Percentiles rank a stretch among this genome's conserved stretches.
phyloP scores from a whole-genome alignment of 2,329 filamentous ascomycete species.

The Bipolaris cookei region DNA sequence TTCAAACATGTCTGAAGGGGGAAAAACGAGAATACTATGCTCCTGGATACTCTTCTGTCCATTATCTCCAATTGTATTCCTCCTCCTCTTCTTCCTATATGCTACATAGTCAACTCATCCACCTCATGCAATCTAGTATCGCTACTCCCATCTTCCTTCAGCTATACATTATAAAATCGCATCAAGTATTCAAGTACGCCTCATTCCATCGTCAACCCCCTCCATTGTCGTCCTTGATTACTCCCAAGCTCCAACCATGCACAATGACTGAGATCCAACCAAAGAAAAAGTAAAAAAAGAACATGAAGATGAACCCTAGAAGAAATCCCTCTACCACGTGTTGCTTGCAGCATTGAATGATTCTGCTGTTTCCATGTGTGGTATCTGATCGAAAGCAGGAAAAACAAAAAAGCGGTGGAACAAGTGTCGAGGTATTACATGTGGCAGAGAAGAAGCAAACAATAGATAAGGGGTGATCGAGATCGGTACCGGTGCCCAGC shows the following conservation, averaged over 20 bases:
- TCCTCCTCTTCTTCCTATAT: neutral
- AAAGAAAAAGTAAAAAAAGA: neutral
- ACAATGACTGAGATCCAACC: neutral
- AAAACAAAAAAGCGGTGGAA: neutral
- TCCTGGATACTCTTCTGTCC: neutral
- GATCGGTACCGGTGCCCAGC: neutral
- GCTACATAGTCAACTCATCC: neutral
- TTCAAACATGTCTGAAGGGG: neutral
- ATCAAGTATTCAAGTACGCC: neutral
- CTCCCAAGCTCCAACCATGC: neutral
- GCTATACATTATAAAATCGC: conserved; percentile 6
- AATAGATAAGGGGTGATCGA: neutral
- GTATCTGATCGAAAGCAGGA: neutral
- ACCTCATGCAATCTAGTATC: neutral
- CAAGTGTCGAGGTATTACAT: conserved; percentile 6
- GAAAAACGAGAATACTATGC: neutral
- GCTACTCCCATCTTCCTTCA: neutral
- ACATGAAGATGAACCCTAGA: neutral
- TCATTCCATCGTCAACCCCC: conserved; percentile 1
- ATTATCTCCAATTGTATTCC: too few species aligned
- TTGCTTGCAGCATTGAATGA: neutral
- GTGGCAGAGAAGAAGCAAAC: neutral
- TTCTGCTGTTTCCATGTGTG: neutral
- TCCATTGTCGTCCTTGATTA: neutral
- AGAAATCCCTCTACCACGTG: neutral